Base-by-base conservation (phyloP, 2,329 filamentous ascomycete species). In the Penicillium sp. region DNA sequence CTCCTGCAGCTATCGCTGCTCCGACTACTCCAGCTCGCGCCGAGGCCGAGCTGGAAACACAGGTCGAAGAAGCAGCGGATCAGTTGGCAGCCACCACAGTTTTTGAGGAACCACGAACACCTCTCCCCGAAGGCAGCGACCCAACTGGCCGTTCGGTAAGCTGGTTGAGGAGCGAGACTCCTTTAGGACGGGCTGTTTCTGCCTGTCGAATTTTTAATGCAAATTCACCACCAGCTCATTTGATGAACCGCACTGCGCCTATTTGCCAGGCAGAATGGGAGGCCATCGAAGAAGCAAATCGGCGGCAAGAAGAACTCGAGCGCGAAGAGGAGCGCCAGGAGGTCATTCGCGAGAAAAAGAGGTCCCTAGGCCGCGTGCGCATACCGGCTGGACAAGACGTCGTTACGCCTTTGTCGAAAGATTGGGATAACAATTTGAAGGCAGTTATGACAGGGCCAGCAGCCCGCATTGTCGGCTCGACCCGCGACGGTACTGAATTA, bases 351-450 rank as follows among this genome's bases (percentile, higher is more conserved):
- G 11, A 54, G 20, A 38, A 51, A 26, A 26, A 9, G 11, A 3
- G 38, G 28, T 23, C 56, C 9, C 26, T 58, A 7, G 40, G 38
- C 63, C 18, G 45, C 51, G n/a, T 63, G 65, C 26, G 60, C 68
- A 11, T 53, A 52, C 6, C 66, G 61, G 46, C 52, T 65, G 57
- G 66, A 69, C 38, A 64, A n/a, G 62, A 68, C 59, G 64, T 70
- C 59, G 70, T 74, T 40, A 68, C 68, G 5, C 66, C 67, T 12
- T 66, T 78, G 21, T 58, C 71, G 7, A 48, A 56, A 5, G 65
- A 68, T 24, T 77, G 75, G 76, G 62, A 73, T 43, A 55, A 61
- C 16, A 65, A 64, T 30, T 61, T 77, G 11, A 56, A 66, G 6
- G 58, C 61, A 35, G 71, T 69, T 3, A 68, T 70, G 68, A 49